Evolutionary conservation across 2,329 filamentous ascomycete genomes (phyloP), one percentile per base, ranked within the genome.

Genomic region (Cladosporium phlei): DNA sequence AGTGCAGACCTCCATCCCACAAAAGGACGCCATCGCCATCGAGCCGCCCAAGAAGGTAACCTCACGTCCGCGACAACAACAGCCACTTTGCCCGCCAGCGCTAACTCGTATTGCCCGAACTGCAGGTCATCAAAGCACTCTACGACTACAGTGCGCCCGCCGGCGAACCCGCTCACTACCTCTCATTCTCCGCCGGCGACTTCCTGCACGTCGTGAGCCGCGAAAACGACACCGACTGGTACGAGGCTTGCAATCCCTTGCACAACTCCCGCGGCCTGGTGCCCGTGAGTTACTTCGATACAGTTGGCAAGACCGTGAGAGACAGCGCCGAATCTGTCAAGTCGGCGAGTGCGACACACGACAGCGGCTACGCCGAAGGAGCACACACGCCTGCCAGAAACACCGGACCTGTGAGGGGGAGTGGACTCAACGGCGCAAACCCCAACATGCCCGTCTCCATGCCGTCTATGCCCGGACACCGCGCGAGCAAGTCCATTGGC

Each of bases 141-240:
- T 95, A 95, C 76, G 88, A 94, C 68, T 95, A 95, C 71, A 79
- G 85, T 61, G 86, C 89, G 50, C 79, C 85, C 61, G 51, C 54
- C 44, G 52, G 52, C 33, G 60, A 63, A 33, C 80, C 82, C 51
- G 71, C 72, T 43, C 64, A 68, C 37, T 73, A 95, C 72, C 76
- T 98, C 60, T 85, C 86, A 65, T 98, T 98, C 70, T 88, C 84
- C 55, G 86, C 88, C 65, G 93, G 93, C 62, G 93, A 98, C 67
- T 98, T 97, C 69, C 93, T 98, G 66, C 91, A 97, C 73, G 93
- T 98, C 55, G 91, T 97, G 67, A 88, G 87, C 61, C 85, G 91
- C 67, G 93, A 97, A 72, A 85, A 96, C 74, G 91, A 97, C 66
- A 72, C 75, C 30, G 88, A 96, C 65, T 98, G 93, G 91, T 98